phyloP scores from a whole-genome alignment of 495 filamentous ascomycete species.

The Aspergillus carlsbadensis region DNA sequence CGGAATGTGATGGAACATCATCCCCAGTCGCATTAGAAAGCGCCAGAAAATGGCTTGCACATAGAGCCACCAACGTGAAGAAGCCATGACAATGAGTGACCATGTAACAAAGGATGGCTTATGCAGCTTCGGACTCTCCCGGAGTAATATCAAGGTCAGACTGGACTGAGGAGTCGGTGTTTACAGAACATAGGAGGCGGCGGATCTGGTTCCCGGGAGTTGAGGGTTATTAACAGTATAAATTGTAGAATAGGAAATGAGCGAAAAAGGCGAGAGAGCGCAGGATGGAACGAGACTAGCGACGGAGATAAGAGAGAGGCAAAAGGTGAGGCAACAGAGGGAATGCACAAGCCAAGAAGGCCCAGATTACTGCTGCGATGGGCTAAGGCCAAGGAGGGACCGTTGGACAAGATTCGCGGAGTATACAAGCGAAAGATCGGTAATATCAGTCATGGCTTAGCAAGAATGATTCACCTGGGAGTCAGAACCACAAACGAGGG shows the following conservation, averaged over 20 bases:
- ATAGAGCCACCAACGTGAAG: constrained; percentile 67
- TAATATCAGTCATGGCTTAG: background rate
- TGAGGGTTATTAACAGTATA: background rate
- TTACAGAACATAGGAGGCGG: no score
- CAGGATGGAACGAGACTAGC: background rate
- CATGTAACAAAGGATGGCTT: background rate
- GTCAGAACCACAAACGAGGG: no score
- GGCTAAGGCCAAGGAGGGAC: background rate
- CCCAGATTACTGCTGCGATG: constrained; percentile 2
- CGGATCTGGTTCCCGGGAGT: no score
- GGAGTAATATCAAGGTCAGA: background rate
- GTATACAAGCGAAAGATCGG: background rate
- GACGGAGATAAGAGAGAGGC: background rate
- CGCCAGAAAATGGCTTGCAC: constrained; percentile 76
- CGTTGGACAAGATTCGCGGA: background rate
- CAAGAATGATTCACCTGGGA: background rate
- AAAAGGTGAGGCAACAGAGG: background rate
- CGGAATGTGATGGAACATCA: constrained; percentile 71
- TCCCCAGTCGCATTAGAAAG: constrained; percentile 73
- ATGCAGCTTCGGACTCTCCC: background rate
- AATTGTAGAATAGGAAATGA: background rate
- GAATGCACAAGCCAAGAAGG: constrained; percentile 1
- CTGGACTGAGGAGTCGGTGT: no score
- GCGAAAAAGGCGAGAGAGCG: background rate
- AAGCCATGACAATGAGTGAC: constrained; percentile 31